A percentile compares a stretch with the other conserved stretches of the same genome.
These are phyloP conservation scores for Trichoderma sp. DNA, from an alignment of 2,329 filamentous ascomycete species.

Conservation along the genomic window DNA sequence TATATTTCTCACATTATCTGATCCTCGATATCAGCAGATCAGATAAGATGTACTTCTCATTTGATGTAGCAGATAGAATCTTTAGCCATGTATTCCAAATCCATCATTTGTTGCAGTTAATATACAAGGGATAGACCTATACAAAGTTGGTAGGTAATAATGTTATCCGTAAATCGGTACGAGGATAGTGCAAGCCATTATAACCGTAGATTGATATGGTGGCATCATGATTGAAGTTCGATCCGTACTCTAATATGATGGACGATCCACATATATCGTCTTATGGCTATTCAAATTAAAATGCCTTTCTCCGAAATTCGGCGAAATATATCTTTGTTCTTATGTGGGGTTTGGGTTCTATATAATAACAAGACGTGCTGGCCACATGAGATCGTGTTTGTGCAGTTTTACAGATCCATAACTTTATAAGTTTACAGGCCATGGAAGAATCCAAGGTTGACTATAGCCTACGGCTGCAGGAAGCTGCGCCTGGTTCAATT, in stretches of 20 bases:
- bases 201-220: too few species aligned
- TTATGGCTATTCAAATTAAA: background rate
- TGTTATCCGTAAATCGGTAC: too few species aligned
- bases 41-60: background rate
- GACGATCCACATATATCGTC: background rate
- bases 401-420: background rate
- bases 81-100: background rate
- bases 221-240: background rate
- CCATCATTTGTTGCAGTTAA: background rate
- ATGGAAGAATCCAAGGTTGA: background rate
- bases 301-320: background rate
- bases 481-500: background rate
- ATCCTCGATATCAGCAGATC: background rate
- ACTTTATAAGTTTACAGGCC: background rate
- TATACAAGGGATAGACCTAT: background rate
- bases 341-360: background rate
- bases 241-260: background rate
- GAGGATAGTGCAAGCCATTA: too few species aligned
- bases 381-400: background rate
- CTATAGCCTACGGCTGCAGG: background rate
- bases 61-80: background rate
- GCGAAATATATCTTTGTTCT: background rate
- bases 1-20: background rate
- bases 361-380: background rate
- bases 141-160: too few species aligned